phyloP scores from a whole-genome alignment of 441 rosid species.

The Erysimum cheiri region DNA sequence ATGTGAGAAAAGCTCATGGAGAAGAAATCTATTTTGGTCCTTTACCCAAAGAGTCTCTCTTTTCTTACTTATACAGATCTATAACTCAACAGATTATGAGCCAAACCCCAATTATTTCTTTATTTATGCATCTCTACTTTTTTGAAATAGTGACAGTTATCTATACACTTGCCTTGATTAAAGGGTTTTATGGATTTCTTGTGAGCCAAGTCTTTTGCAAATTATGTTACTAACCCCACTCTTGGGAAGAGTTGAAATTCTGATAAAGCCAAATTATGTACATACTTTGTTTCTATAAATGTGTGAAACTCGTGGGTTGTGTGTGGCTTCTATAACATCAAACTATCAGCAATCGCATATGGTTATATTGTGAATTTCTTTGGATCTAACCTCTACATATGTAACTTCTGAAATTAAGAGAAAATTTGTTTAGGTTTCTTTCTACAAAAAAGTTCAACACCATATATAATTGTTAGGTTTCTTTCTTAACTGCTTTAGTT shows the following conservation, averaged over 20 bases:
- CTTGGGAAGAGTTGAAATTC: constrained; percentile 3
- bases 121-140: constrained; percentile 9
- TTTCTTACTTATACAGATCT: constrained; percentile 2
- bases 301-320: constrained; percentile 19
- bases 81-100: constrained; percentile 10
- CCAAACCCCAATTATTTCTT: constrained; percentile 16
- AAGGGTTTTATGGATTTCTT: constrained; percentile 30
- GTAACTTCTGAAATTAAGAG: background rate
- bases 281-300: background rate
- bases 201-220: too few species aligned
- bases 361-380: background rate
- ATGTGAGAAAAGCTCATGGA: constrained; percentile 26
- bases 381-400: background rate
- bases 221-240: background rate
- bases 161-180: constrained; percentile 1
- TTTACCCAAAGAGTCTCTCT: constrained; percentile 18
- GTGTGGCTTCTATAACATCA: constrained; percentile 13
- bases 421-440: background rate
- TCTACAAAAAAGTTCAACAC: background rate
- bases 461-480: too few species aligned
- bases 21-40: constrained; percentile 30
- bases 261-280: background rate
- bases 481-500: too few species aligned
- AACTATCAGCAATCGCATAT: background rate
- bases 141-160: constrained; percentile 2